Evolutionary conservation across 129 eudicot genomes (phyloP), one percentile per base, ranked within the genome.

Genomic region (Dittrichia graveolens): DNA sequence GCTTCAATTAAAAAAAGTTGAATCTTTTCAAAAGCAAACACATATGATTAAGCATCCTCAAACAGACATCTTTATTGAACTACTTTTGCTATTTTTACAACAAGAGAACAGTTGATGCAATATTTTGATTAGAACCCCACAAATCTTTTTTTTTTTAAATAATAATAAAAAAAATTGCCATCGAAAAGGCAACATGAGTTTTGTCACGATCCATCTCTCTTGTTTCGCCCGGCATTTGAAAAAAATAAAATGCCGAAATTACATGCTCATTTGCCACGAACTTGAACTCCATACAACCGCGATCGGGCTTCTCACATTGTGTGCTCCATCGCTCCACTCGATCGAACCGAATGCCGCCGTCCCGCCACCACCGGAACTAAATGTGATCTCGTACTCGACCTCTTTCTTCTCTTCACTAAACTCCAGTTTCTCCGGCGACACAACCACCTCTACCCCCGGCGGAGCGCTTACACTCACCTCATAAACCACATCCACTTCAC

Each of bases 251-350:
- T 52, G 64, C 48, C 42, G 4, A 41, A 70, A 24, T 43, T 44
- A 78, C 82, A 78, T 71, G 66, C 77, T 78, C 67, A 63, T 62
- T 42, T 71, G 60, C 82, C 72, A 71, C 5, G 42, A 4, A 54
- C 77, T 62, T 45, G 42, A 65, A 47, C 77, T 54, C 97, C 96
- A 88, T 0, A 58, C 59, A 47, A 82, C 97, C 6, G 94, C 97
- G 37, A 95, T 83, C 7, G 97, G 96, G 72, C 99, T 95, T 80
- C 96, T 91, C 59, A 95, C 99, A 4, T 61, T 65, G 73, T 95
- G 99, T 35, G 24, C 60, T 6, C 97, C 97, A 60, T 95, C 96
- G 3, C 66, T 88, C 99, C 99, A 95, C 50, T 79, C 96, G 13
- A 95, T 77, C 6, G 97, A 80, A 8, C 99, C 99, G 79, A 88